Evolutionary conservation across 2,329 filamentous ascomycete species (phyloP), one percentile per base, ranked within the genome.

Genomic region (Dendrostoma leiphaemia): DNA sequence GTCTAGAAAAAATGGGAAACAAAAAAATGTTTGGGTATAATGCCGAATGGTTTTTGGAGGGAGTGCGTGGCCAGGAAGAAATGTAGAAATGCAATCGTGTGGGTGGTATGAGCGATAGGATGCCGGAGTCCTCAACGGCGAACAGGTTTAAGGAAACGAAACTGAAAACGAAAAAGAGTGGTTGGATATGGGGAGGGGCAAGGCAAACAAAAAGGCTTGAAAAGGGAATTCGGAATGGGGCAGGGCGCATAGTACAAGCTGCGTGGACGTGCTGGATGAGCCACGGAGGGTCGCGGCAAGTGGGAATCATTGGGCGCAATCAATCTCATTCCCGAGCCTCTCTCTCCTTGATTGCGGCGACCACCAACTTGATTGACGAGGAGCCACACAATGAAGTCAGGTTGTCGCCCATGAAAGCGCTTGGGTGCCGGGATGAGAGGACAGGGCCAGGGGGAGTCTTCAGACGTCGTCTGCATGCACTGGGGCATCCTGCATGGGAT

Each of bases 181-280:
- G 44, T 47, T 47, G 29, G 44, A 41, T 23, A 32, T 32, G 8
- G 13, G 17, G 17, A 37, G n/a, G 43, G 35, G 44, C 29, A 32
- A 26, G 23, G 3, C 8, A 32, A 32, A 38, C 28, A 43, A 44
- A 26, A 29, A 44, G 29, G 53, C 24, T 32, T 50, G 46, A 34
- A 37, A 34, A 35, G 35, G 44, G 40, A 40, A 45, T 31, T 31
- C 3, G 9, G 48, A 31, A 19, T 10, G 21, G 34, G 28, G 40
- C 24, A 35, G 15, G 28, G 50, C 23, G 35, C 41, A 41, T 26
- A 32, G 45, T 23, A 28, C 15, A 24, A 45, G 46, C n/a, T 56
- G 54, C 49, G 45, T 46, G 44, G 37, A 53, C 54, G 48, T 48
- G 38, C 53, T 43, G 32, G 43, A 53, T 41, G 47, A 56, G 54